Evolutionary conservation across 139 green algal species (phyloP), one percentile per base, ranked within the genome.

Genomic region (Trebouxia sp.): DNA sequence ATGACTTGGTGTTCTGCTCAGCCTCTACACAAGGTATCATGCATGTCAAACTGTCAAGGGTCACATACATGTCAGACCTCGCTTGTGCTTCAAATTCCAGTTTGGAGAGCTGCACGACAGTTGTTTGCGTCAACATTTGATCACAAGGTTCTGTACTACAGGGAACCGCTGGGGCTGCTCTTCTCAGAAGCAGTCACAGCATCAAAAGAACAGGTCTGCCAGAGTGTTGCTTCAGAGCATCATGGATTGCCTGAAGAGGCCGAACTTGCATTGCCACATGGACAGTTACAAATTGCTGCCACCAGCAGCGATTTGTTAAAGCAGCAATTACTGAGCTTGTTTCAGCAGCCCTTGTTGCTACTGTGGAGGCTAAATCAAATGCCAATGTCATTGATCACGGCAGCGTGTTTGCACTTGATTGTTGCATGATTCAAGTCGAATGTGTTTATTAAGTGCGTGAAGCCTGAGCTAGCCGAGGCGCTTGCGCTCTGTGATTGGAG

Each of bases 1-100:
- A 67, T 67, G 56, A 67, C 12, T 67, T 67, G 56, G 56, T 67
- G 56, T 67, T 67, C 56, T 67, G 56, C 56, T 42, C 56, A 67
- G 56, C 56, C n/a, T 67, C 6, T 6, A 67, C 12, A 67, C 56
- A 67, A 67, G 56, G 56, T 67, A 67, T 67, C 56, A 67, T 28
- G 12, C n/a, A 67, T 6, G 56, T 67, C 2, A 4, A 67, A 7
- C 11, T 67, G 8, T 67, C 56, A n/a, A 67, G 38, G n/a, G 55
- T 38, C 38, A 67, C 56, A 67, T 67, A 6, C 56, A 67, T 67
- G 56, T 67, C 56, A 67, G 56, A 67, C 39, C 3, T 67, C 56
- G 12, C 56, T 6, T 39, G 56, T 67, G 56, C 56, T 67, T 67
- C 56, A 67, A 67, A 6, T 67, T 67, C 56, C 56, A 67, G 56